Percentiles rank a stretch among this genome's conserved stretches.
phyloP scores from a whole-genome alignment of 805 yeast species.

The Ogataea saltuana region DNA sequence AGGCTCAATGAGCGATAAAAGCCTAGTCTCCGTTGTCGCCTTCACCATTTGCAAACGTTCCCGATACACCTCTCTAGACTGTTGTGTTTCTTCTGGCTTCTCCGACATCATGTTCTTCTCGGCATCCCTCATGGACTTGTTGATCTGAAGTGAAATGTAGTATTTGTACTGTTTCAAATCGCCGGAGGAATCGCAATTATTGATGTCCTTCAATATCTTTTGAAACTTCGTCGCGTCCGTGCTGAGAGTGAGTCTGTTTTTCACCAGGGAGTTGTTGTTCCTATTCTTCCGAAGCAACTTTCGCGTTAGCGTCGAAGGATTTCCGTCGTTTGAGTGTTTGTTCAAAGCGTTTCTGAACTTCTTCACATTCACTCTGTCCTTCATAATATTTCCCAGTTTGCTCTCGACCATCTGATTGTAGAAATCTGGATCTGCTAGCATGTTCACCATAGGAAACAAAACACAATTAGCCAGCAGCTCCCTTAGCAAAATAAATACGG shows the following conservation, averaged over 20 bases:
- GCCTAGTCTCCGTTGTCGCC: slow-evolving; percentile 23
- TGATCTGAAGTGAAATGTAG: slow-evolving; percentile 48
- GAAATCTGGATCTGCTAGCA: slow-evolving; percentile 71
- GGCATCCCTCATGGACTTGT: slow-evolving; percentile 38
- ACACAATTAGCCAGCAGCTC: slow-evolving; percentile 67
- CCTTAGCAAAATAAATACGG: slow-evolving; percentile 51
- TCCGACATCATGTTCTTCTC: slow-evolving; percentile 20
- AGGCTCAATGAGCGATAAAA: slow-evolving; percentile 15
- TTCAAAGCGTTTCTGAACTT: slow-evolving; percentile 69
- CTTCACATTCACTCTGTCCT: slow-evolving; percentile 73
- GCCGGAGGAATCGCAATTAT: slow-evolving; percentile 36
- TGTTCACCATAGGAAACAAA: slow-evolving; percentile 48
- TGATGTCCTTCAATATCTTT: slow-evolving; percentile 39
- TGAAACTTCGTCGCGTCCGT: slow-evolving; percentile 44
- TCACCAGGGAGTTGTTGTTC: slow-evolving; percentile 29
- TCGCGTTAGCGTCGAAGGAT: not conserved
- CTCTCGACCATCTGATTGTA: slow-evolving; percentile 68
- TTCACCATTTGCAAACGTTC: slow-evolving; percentile 24
- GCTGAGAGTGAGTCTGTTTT: slow-evolving; percentile 38
- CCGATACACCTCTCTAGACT: slow-evolving; percentile 12
- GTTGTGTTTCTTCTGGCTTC: slow-evolving; percentile 4
- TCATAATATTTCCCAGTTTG: slow-evolving; percentile 60
- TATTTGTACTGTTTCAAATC: slow-evolving; percentile 52
- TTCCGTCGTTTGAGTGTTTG: slow-evolving; percentile 49
- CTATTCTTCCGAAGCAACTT: slow-evolving; percentile 4